Base-by-base conservation (phyloP, 2,329 filamentous ascomycete genomes). In the Aaosphaeria arxii region DNA sequence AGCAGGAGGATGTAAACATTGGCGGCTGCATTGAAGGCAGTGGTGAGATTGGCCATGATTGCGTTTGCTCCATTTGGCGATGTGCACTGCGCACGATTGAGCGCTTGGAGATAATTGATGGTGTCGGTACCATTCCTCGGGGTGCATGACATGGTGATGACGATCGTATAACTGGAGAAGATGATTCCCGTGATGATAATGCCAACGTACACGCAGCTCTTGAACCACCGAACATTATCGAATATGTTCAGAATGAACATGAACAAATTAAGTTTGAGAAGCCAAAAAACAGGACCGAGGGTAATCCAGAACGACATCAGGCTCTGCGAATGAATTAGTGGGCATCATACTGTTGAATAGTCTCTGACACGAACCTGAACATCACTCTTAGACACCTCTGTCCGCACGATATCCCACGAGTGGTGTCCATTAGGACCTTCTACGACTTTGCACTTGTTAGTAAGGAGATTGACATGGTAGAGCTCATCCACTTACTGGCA, bases 221-320 rank as follows among this genome's bases (percentile, higher is more conserved):
- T 59, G 42, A 55, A 45, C 58, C 58, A 61, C 11, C 58, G 48
- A 6, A 51, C 45, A 5, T 45, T 48, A 4, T 47, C 47, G 42
- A 59, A 61, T 6, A 44, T 40, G 11, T 45, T 46, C 2, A 56
- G 35, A 1, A 61, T 35, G 40, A 56, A 54, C 30, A 41, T 51
- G 41, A 59, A 58, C 7, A 59, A 39, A 11, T 51, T 51, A 5
- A 59, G 41, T 42, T 61, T 61, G 13, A 54, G 48, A 4, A 59
- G 36, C 58, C 58, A 61, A 13, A 61, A 49, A 4, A 58, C 45
- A 2, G 55, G 58, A 2, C 56, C 58, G 2, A 53, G 47, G 9
- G 50, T 40, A 5, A 58, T 53, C 28, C 48, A 49, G 32, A 54
- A 55, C 2, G 45, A 45, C 7, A 52, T 42, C 24, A 59, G 31